Conservation (phyloP, 2,329 filamentous ascomycete genomes). For the Shiraia sp. region DNA sequence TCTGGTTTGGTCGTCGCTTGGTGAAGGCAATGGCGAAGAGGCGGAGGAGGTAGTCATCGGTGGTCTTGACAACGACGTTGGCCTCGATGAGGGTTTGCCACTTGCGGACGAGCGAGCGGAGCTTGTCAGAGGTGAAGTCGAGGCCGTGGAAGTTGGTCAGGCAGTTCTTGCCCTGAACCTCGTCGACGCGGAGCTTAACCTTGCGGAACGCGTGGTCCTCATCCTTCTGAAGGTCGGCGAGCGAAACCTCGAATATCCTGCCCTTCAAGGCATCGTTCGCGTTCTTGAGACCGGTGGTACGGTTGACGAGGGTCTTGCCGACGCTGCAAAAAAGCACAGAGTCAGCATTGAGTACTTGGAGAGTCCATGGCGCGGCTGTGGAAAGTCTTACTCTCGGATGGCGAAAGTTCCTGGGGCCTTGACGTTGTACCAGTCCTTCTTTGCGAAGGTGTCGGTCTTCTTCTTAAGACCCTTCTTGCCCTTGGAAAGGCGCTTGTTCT, state of each 20-base stretch:
- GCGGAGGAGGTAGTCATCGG: slow-evolving; percentile 98
- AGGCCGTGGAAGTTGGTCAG: slow-evolving; percentile 99
- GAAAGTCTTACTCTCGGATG: slow-evolving; percentile 82
- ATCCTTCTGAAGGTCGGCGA: slow-evolving; percentile 99
- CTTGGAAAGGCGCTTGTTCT: slow-evolving; percentile 99
- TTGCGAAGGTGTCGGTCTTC: slow-evolving; percentile 97
- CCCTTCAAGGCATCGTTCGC: slow-evolving; percentile 99
- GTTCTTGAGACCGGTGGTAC: slow-evolving; percentile 99
- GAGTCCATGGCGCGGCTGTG: slow-evolving; percentile 18
- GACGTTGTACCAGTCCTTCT: slow-evolving; percentile 99
- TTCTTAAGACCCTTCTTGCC: slow-evolving; percentile 99
- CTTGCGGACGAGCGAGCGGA: slow-evolving; percentile 98
- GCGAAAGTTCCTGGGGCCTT: slow-evolving; percentile 98
- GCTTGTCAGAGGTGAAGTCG: slow-evolving; percentile 99
- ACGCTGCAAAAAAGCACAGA: slow-evolving; percentile 66
- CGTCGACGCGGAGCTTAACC: slow-evolving; percentile 97
- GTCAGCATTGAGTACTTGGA: slow-evolving; percentile 30
- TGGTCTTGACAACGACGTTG: slow-evolving; percentile 99
- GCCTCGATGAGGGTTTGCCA: slow-evolving; percentile 99
- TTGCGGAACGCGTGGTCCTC: slow-evolving; percentile 99
- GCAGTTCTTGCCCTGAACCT: slow-evolving; percentile 99
- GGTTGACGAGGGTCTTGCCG: slow-evolving; percentile 99
- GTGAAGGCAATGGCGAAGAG: slow-evolving; percentile 99
- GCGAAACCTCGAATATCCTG: slow-evolving; percentile 97
- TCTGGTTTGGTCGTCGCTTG: slow-evolving; percentile 98